Conservation (phyloP, 139 green algal species). For the Eudorina sp. region DNA sequence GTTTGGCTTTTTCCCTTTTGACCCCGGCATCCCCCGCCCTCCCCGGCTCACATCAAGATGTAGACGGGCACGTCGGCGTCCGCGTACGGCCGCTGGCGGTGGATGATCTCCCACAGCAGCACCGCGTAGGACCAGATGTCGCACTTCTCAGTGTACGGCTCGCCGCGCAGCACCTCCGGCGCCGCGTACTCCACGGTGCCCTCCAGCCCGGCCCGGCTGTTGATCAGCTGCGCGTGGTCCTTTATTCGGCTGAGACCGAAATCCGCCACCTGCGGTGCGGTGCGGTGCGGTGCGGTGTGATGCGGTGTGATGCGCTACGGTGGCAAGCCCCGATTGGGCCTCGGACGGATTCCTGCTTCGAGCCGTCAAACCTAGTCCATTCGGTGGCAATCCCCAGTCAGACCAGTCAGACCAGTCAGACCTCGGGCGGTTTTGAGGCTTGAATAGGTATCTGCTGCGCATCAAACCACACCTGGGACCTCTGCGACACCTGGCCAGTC, state of each 20-base stretch:
- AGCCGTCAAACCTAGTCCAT: too few species aligned
- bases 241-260: conserved; percentile 73
- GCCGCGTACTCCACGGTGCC: conserved; percentile 77
- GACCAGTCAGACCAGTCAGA: too few species aligned
- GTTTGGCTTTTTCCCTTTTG: too few species aligned
- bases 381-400: too few species aligned
- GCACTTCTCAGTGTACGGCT: conserved; percentile 73
- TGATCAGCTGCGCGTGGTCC: conserved; percentile 67
- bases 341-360: too few species aligned
- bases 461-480: too few species aligned
- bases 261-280: conserved; percentile 54
- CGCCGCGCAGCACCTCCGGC: conserved; percentile 73
- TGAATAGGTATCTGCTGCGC: too few species aligned
- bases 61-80: conserved; percentile 68
- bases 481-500: too few species aligned
- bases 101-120: conserved; percentile 73
- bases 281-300: too few species aligned
- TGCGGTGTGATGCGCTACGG: too few species aligned
- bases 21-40: background rate
- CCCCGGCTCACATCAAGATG: conserved; percentile 58
- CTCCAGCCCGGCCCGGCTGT: conserved; percentile 58
- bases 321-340: too few species aligned
- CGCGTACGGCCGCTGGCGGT: conserved; percentile 62
- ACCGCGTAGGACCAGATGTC: conserved; percentile 70
- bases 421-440: too few species aligned